A percentile compares a stretch with the other conserved stretches of the same genome.
Evolutionary conservation across 768 basidiomycete species (phyloP).

Genomic region (Lentinula guzmanii): DNA sequence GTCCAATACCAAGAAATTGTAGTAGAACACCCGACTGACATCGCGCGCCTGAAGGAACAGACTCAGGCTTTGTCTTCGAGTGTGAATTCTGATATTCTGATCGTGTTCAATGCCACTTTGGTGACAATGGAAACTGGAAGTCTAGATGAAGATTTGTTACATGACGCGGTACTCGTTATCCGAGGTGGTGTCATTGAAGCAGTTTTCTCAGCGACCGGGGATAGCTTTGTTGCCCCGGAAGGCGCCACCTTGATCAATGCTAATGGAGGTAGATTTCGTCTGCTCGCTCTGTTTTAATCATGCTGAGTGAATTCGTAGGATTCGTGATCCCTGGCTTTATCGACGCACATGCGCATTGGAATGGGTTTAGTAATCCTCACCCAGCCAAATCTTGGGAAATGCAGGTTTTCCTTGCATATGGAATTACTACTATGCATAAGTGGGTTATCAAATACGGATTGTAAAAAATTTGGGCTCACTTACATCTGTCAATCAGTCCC

Average conservation of each 20-base stretch:
- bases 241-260: slow-evolving; percentile 49
- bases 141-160: slow-evolving; percentile 41
- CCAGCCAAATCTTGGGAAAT: slow-evolving; percentile 71
- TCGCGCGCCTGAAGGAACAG: slow-evolving; percentile 51
- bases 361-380: slow-evolving; percentile 42
- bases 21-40: slow-evolving; percentile 56
- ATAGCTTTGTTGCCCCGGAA: slow-evolving; percentile 24
- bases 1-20: slow-evolving; percentile 55
- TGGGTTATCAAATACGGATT: slow-evolving; percentile 21
- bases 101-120: slow-evolving; percentile 64
- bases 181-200: slow-evolving; percentile 54
- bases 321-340: slow-evolving; percentile 69
- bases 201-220: slow-evolving; percentile 25
- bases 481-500: slow-evolving; percentile 35
- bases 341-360: slow-evolving; percentile 75
- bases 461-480: neutral
- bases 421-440: slow-evolving; percentile 76
- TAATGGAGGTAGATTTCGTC: slow-evolving; percentile 42
- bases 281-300: neutral
- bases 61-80: slow-evolving; percentile 20
- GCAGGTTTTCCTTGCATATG: slow-evolving; percentile 70
- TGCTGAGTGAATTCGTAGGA: slow-evolving; percentile 28
- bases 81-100: slow-evolving; percentile 37
- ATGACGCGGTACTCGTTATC: slow-evolving; percentile 44
- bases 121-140: slow-evolving; percentile 62